Evolutionary conservation across 2,329 filamentous ascomycete genomes (phyloP).

Genomic region (Calonectria pseudoturangicola): DNA sequence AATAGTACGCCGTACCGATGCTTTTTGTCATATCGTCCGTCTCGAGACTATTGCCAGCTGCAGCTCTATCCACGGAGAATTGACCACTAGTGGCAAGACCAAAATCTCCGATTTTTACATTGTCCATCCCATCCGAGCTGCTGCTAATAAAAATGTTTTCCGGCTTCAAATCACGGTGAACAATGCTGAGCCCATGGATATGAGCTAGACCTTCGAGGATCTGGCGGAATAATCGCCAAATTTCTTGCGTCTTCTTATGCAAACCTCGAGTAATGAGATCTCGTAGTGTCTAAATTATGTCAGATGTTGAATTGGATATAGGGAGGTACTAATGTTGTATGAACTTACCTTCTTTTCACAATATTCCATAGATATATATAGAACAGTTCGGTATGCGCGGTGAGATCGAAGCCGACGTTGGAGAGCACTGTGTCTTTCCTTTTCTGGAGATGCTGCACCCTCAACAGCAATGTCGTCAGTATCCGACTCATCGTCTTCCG

Average conservation of each 20-base stretch:
- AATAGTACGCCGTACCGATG: constrained; percentile 89
- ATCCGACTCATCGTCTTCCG: constrained; percentile 67
- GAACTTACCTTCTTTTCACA: constrained; percentile 87
- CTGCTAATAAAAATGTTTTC: constrained; percentile 94
- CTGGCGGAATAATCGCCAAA: constrained; percentile 94
- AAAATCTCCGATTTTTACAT: constrained; percentile 97
- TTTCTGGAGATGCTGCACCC: constrained; percentile 56
- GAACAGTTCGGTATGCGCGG: constrained; percentile 79
- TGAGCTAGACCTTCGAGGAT: constrained; percentile 92
- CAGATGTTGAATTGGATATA: neutral
- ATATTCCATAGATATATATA: constrained; percentile 99
- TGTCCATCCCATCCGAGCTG: constrained; percentile 83
- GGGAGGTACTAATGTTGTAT: neutral
- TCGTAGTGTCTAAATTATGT: constrained; percentile 78
- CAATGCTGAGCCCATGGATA: constrained; percentile 92
- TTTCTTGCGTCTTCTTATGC: constrained; percentile 83
- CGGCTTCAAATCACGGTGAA: constrained; percentile 96
- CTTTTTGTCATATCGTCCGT: constrained; percentile 81
- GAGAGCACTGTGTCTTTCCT: constrained; percentile 55
- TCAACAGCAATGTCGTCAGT: constrained; percentile 57
- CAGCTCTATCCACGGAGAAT: constrained; percentile 76
- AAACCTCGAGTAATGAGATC: constrained; percentile 89
- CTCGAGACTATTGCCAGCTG: constrained; percentile 63
- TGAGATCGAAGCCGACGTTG: constrained; percentile 63
- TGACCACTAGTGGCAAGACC: constrained; percentile 94